Evolutionary conservation across 2,329 filamentous ascomycete genomes (phyloP).

Genomic region (Tolypocladium amazonense): DNA sequence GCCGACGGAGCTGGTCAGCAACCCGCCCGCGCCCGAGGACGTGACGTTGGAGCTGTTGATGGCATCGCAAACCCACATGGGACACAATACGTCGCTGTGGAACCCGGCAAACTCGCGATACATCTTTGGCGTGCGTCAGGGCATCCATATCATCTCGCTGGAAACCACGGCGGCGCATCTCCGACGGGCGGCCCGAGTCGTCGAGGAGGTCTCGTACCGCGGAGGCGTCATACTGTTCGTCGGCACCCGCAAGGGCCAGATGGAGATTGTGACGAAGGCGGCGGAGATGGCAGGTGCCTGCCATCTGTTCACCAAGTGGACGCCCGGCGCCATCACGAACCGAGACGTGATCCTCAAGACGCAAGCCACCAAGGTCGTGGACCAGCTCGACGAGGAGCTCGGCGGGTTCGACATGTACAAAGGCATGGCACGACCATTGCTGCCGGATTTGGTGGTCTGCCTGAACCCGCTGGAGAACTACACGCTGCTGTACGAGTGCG

Average conservation of each 20-base stretch:
- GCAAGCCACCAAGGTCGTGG: slow-evolving; percentile 62
- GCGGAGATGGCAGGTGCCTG: slow-evolving; percentile 69
- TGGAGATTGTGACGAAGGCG: slow-evolving; percentile 68
- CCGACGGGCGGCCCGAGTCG: slow-evolving; percentile 84
- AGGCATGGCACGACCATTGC: slow-evolving; percentile 52
- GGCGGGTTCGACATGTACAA: slow-evolving; percentile 56
- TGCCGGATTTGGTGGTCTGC: slow-evolving; percentile 85
- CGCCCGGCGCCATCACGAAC: slow-evolving; percentile 85
- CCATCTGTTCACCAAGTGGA: slow-evolving; percentile 90
- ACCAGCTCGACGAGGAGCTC: slow-evolving; percentile 56
- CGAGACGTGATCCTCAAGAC: slow-evolving; percentile 74
- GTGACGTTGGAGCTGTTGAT: slow-evolving; percentile 86
- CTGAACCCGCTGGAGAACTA: slow-evolving; percentile 91
- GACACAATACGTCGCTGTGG: slow-evolving; percentile 85
- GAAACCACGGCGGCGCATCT: slow-evolving; percentile 83
- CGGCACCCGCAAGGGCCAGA: slow-evolving; percentile 75
- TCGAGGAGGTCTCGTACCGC: slow-evolving; percentile 72
- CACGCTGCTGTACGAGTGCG: slow-evolving; percentile 83
- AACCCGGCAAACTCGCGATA: slow-evolving; percentile 90
- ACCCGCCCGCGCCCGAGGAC: slow-evolving; percentile 68
- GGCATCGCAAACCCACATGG: slow-evolving; percentile 78
- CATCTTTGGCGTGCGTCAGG: slow-evolving; percentile 82
- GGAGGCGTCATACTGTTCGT: slow-evolving; percentile 87
- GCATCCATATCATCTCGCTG: slow-evolving; percentile 86
- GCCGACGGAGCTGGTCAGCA: slow-evolving; percentile 53